These are phyloP conservation scores for Stentor coeruleus DNA, from an alignment of 73 alveolate species.

Conservation along the genomic window DNA sequence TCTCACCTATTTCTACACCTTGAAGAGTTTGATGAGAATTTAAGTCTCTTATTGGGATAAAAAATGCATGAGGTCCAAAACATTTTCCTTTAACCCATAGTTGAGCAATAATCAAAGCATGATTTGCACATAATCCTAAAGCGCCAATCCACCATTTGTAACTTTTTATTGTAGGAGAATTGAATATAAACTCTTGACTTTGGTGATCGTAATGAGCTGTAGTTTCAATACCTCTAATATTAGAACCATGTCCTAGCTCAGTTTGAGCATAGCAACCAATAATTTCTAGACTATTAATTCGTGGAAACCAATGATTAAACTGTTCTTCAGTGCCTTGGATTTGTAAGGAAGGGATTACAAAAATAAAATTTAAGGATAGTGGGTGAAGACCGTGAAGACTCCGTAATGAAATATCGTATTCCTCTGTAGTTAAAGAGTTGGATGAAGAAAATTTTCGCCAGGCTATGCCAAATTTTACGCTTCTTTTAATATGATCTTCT, in stretches of 20 bases:
- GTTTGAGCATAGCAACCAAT: conserved; percentile 78
- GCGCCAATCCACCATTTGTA: conserved; percentile 79
- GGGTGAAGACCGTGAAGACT: background rate
- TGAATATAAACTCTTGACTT: conserved; percentile 54
- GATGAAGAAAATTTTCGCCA: background rate
- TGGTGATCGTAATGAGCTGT: conserved; percentile 66
- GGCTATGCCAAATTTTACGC: background rate
- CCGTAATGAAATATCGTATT: background rate
- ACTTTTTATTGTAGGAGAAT: conserved; percentile 51
- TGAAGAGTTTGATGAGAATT: conserved; percentile 61
- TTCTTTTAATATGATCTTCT: background rate
- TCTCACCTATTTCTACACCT: conserved; percentile 87
- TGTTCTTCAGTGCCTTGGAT: conserved; percentile 60
- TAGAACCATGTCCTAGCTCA: conserved; percentile 87
- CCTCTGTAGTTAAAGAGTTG: background rate
- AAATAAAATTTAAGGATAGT: conserved; percentile 18
- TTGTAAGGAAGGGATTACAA: conserved; percentile 42
- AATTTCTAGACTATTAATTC: conserved; percentile 38
- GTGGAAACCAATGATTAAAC: conserved; percentile 42
- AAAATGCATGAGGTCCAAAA: conserved; percentile 76
- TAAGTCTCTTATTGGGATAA: conserved; percentile 73
- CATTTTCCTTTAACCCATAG: conserved; percentile 53
- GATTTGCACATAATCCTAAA: conserved; percentile 56
- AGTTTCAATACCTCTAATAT: conserved; percentile 72
- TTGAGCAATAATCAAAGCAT: conserved; percentile 66